Conservation (phyloP, 2,329 filamentous ascomycete genomes). For the Ambrosiella beaveri region DNA sequence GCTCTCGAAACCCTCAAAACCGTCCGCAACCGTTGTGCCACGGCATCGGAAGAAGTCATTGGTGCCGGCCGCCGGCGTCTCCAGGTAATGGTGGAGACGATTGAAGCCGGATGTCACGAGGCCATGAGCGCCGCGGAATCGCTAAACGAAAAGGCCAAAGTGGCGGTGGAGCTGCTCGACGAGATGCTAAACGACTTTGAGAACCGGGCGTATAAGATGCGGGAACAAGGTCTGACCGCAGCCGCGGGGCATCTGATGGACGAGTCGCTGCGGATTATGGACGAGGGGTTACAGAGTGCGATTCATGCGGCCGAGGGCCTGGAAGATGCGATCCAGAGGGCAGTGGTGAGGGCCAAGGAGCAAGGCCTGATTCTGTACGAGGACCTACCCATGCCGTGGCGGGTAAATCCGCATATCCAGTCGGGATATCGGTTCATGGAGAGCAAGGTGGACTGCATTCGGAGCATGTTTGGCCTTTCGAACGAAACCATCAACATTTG, state of each 20-base stretch:
- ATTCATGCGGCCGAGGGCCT: slow-evolving; percentile 64
- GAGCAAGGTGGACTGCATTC: slow-evolving; percentile 74
- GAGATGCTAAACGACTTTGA: slow-evolving; percentile 75
- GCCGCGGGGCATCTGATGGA: slow-evolving; percentile 59
- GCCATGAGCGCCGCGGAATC: slow-evolving; percentile 71
- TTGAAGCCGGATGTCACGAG: slow-evolving; percentile 77
- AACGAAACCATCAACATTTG: slow-evolving; percentile 98
- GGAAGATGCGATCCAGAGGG: slow-evolving; percentile 68
- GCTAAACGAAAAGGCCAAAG: slow-evolving; percentile 77
- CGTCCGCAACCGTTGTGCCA: slow-evolving; percentile 73
- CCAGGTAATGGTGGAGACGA: slow-evolving; percentile 78
- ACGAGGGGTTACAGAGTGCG: slow-evolving; percentile 70
- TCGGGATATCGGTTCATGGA: slow-evolving; percentile 87
- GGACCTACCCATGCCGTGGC: slow-evolving; percentile 80
- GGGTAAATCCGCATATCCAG: slow-evolving; percentile 83
- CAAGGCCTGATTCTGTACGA: slow-evolving; percentile 75
- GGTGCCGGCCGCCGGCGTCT: slow-evolving; percentile 71
- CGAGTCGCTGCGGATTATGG: slow-evolving; percentile 58
- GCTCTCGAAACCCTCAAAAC: slow-evolving; percentile 75
- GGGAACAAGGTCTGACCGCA: slow-evolving; percentile 54
- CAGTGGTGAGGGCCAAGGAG: slow-evolving; percentile 57
- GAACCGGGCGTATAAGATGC: slow-evolving; percentile 58
- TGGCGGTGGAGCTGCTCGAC: slow-evolving; percentile 76
- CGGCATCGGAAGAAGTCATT: slow-evolving; percentile 78
- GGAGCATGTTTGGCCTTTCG: slow-evolving; percentile 65